Conservation (phyloP, 2,329 filamentous ascomycete genomes). For the Chrysoporthe cubensis region DNA sequence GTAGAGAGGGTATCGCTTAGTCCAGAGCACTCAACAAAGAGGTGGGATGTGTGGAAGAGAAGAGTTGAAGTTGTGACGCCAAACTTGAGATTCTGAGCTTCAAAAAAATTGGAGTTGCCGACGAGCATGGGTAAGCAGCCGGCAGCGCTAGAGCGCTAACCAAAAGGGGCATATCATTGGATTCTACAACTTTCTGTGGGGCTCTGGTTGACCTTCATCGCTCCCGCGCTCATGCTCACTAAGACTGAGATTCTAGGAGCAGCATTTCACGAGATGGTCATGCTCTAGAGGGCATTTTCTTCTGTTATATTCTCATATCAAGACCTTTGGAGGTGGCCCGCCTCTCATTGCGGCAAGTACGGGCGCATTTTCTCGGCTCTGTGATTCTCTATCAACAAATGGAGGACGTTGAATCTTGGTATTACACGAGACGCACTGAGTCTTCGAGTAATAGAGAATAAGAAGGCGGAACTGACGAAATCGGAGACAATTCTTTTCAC, state of each 20-base stretch:
- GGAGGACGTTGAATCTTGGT: background rate
- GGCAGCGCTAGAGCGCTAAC: slow-evolving; percentile 21
- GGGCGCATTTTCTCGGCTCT: background rate
- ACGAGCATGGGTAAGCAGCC: slow-evolving; percentile 26
- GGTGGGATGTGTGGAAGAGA: slow-evolving; percentile 12
- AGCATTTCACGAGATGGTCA: background rate
- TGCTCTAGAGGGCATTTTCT: background rate
- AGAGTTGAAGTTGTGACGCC: slow-evolving; percentile 1
- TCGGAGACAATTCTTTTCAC: too few relatives aligned
- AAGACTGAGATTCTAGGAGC: background rate
- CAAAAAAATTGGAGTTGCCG: slow-evolving; percentile 30
- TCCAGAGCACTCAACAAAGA: slow-evolving; percentile 18
- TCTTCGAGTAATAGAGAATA: background rate
- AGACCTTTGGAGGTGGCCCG: background rate
- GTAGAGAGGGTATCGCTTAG: slow-evolving; percentile 34
- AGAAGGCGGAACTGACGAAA: too few relatives aligned
- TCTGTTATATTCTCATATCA: background rate
- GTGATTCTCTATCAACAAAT: background rate
- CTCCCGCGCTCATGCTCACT: background rate
- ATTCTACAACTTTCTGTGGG: slow-evolving; percentile 24
- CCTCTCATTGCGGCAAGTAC: background rate
- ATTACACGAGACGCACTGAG: background rate
- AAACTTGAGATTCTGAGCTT: slow-evolving; percentile 19
- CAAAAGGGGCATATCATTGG: slow-evolving; percentile 6
- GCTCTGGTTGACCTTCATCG: background rate